Base-by-base conservation (phyloP, 441 rosid species). In the Flueggea neowawraea region DNA sequence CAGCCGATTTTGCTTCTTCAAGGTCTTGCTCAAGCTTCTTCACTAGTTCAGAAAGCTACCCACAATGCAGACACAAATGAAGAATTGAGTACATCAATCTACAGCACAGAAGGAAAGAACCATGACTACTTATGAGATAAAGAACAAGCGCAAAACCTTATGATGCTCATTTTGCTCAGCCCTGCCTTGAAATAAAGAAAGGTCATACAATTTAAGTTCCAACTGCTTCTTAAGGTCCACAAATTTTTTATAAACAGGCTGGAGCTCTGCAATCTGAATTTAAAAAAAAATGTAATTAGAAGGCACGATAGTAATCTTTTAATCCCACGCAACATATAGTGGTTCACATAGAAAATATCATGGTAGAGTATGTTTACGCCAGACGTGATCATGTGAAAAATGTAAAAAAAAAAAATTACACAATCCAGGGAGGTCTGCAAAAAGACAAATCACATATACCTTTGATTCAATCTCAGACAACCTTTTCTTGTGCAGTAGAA, bases 121-220 rank as follows among this genome's bases (percentile, higher is more conserved):
- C 41, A 36, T 8, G 50, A 64, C 62, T 5, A 43, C 22, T 54
- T 31, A 66, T 13, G 39, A 53, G 55, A 28, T 17, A 45, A 16
- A 58, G 54, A 41, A 39, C 52, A 73, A 61, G 10, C 7, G 56
- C 69, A 71, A 69, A 73, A 95, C 99, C 99, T 92, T 91, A 66
- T 92, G 98, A 74, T 91, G 97, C 81, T 90, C 98, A 80, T 95
- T 95, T 77, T 91, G 96, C 82, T 95, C 96, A 57, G 91, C 97
- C 71, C 97, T 85, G 70, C 83, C 85, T 67, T 91, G 80, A 74
- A 95, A 95, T 66, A 95, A 75, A 61, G 97, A 88, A 65, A 95
- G 86, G 53, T 95, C 98, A 76, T 95, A 93, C 47, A 75, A 76
- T 71, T 91, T 90, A 49, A 95, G 87, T 74, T 95, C 99, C 70